These are phyloP conservation scores for Polysphondylium violaceum DNA, from an alignment of 78 protist species.

Conservation along the genomic window DNA sequence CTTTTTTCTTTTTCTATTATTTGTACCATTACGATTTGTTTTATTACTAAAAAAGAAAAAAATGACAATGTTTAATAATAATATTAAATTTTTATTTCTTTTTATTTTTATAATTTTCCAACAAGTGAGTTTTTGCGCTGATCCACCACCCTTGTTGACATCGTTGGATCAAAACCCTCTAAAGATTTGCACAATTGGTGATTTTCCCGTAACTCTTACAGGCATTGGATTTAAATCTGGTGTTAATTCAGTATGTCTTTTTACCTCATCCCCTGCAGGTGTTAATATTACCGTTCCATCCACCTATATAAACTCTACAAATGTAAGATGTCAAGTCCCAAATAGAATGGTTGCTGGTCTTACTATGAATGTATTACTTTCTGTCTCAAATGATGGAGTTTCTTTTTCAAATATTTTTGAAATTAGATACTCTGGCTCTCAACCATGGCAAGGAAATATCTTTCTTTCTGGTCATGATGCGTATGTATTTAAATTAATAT, in stretches of 20 bases:
- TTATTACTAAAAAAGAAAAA: too few species aligned
- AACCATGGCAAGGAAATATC: conserved; percentile 19
- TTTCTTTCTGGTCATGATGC: conserved; percentile 5
- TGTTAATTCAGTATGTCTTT: background rate
- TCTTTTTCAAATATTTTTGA: conserved; percentile 2
- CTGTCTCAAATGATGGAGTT: conserved; percentile 12
- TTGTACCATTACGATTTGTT: too few species aligned
- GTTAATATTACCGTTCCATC: background rate
- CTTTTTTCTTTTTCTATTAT: too few species aligned
- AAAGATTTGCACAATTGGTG: conserved; percentile 13
- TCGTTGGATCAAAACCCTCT: background rate
- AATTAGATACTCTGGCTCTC: conserved; percentile 13
- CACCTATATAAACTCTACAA: background rate
- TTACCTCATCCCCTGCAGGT: background rate
- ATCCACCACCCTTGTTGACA: background rate
- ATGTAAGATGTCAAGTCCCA: conserved; percentile 14
- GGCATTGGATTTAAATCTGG: background rate
- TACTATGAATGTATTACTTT: background rate
- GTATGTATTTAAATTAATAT: background rate
- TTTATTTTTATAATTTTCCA: too few species aligned
- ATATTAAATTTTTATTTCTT: too few species aligned
- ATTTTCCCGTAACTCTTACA: background rate
- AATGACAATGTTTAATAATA: too few species aligned
- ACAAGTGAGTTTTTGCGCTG: too few species aligned
- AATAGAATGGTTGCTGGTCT: background rate